Conservation (phyloP, 331 rosid genomes). For the Dryas integrifolia region DNA sequence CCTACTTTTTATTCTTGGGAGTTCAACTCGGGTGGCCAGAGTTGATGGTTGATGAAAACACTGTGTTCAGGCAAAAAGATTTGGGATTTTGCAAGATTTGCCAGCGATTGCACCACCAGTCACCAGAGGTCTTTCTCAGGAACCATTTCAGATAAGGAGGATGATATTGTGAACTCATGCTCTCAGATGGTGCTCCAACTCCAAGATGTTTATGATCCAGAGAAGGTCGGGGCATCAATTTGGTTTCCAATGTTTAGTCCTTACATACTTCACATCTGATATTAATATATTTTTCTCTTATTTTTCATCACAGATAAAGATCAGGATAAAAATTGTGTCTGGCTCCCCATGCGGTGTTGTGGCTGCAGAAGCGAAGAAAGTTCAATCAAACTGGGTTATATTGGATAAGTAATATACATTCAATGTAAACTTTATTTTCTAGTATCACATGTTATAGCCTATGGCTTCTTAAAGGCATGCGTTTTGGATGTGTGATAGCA, state of each 20-base stretch:
- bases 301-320: constrained; percentile 54
- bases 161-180: constrained; percentile 71
- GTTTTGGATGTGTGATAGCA: background rate
- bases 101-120: constrained; percentile 61
- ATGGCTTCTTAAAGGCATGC: constrained; percentile 23
- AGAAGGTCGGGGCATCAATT: constrained; percentile 51
- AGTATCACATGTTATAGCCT: constrained; percentile 16
- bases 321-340: constrained; percentile 72
- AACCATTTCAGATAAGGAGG: constrained; percentile 64
- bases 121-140: constrained; percentile 53
- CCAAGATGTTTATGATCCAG: constrained; percentile 73
- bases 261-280: constrained; percentile 3
- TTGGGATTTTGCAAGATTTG: constrained; percentile 68
- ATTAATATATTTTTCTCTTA: constrained; percentile 18
- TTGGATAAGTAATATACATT: constrained; percentile 73
- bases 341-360: constrained; percentile 59
- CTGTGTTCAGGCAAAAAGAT: constrained; percentile 57
- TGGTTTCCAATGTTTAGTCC: constrained; percentile 15
- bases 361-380: constrained; percentile 83
- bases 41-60: constrained; percentile 27
- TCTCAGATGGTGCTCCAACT: constrained; percentile 85
- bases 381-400: constrained; percentile 88
- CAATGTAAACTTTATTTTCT: constrained; percentile 22
- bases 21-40: constrained; percentile 2
- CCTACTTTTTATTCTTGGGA: background rate